Evolutionary conservation across 2,329 filamentous ascomycete species (phyloP).

Genomic region (Diaporthe eres): DNA sequence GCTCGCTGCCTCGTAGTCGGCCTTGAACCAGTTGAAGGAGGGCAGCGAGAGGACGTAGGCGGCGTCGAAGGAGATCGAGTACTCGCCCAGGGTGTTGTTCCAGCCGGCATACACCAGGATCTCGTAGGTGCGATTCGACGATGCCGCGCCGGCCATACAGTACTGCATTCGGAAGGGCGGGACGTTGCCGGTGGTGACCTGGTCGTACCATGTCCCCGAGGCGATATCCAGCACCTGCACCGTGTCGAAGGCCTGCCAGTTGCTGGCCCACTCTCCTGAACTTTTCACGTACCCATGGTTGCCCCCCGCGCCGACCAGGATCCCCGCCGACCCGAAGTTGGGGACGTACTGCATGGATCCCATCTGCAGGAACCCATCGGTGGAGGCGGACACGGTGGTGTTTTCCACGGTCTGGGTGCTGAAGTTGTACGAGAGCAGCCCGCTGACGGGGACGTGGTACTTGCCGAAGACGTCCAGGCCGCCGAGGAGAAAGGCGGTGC

Average conservation of each 20-base stretch:
- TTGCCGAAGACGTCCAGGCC: constrained; percentile 3
- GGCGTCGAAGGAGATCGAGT: constrained; percentile 43
- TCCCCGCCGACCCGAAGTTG: constrained; percentile 29
- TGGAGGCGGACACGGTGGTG: constrained; percentile 15
- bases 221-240: constrained; percentile 43
- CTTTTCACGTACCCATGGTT: constrained; percentile 27
- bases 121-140: constrained; percentile 45
- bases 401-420: constrained; percentile 21
- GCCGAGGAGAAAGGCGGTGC: constrained; percentile 29
- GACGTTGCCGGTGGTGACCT: constrained; percentile 42
- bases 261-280: constrained; percentile 5
- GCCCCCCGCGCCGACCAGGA: constrained; percentile 24
- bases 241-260: constrained; percentile 31
- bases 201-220: constrained; percentile 44
- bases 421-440: constrained; percentile 34
- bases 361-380: constrained; percentile 15
- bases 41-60: constrained; percentile 46
- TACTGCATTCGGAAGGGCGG: constrained; percentile 44
- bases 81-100: constrained; percentile 42
- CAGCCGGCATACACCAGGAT: constrained; percentile 47
- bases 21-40: constrained; percentile 46
- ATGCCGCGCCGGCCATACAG: constrained; percentile 45
- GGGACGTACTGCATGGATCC: constrained; percentile 31
- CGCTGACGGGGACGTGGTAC: constrained; percentile 26
- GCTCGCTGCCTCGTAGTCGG: constrained; percentile 42